Base-by-base conservation (phyloP, 116 monocot species). In the Iris pallida region DNA sequence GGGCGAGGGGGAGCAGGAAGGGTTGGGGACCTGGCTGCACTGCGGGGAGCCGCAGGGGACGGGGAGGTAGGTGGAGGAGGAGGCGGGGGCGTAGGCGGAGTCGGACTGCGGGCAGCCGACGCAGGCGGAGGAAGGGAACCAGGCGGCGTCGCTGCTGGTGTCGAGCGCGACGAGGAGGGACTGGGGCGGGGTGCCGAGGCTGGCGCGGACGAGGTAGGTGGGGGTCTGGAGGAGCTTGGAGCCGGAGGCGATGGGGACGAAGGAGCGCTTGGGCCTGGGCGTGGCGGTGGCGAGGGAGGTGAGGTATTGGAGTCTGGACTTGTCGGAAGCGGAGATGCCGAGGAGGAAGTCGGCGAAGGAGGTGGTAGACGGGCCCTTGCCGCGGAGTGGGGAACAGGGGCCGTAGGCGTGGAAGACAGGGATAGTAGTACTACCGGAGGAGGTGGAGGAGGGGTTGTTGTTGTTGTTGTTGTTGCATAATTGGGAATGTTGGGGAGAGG, bases 241-340 rank as follows among this genome's bases (percentile, higher is more conserved):
- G 64, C 76, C 76, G 46, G 76, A 48, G 18, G 76, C 70, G 63
- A 77, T 64, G 6, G 76, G 76, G 61, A 63, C 76, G 45, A 69
- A 61, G 15, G 76, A 63, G 20, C 18, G 13, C 53, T 60, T 19
- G 14, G 63, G 46, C 5, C 11, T 17, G 20, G 63, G 16, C 17
- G 52, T 41, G 14, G 55, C 45, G 5, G 55, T 16, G 47, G 76
- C 76, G 13, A 69, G 63, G 54, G 76, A 77, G 76, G 20, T 56
- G 16, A 77, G 70, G 64, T 53, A 77, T 5, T 10, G 41, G 60
- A 60, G 16, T 20, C 76, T 63, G 61, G 76, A 70, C 5, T 53
- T 20, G 76, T 77, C 76, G 17, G 70, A 5, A 41, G 63, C 68
- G 57, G 67, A 49, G 17, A 56, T 45, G 55, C 5, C 7, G 60